These are phyloP conservation scores for Nicotiana noctiflora DNA, from an alignment of 257 asterid genomes.

Conservation along the genomic window DNA sequence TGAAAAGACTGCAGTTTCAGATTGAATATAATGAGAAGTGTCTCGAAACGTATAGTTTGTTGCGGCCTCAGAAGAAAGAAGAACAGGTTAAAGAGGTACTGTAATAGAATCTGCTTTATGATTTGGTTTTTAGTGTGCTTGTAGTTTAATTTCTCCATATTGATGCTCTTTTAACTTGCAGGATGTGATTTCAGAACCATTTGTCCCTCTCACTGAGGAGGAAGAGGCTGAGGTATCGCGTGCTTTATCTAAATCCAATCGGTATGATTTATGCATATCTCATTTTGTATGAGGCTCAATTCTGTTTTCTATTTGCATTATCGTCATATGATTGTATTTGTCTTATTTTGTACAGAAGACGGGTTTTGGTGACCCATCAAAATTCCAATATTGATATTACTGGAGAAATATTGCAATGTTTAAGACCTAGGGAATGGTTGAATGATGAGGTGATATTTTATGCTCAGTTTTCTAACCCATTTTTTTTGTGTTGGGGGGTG, in stretches of 20 bases:
- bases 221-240: slow-evolving; percentile 36
- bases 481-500: background rate
- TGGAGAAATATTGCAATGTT: slow-evolving; percentile 70
- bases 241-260: slow-evolving; percentile 35
- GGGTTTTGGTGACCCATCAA: slow-evolving; percentile 50
- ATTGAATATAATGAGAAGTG: slow-evolving; percentile 29
- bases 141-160: slow-evolving; percentile 5
- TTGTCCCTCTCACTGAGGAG: slow-evolving; percentile 57
- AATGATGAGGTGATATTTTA: slow-evolving; percentile 73
- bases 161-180: slow-evolving; percentile 22
- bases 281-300: background rate
- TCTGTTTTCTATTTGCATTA: background rate
- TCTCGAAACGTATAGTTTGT: slow-evolving; percentile 5
- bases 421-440: slow-evolving; percentile 69
- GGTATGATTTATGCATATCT: slow-evolving; percentile 34
- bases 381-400: slow-evolving; percentile 70
- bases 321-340: background rate
- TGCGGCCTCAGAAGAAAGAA: slow-evolving; percentile 37
- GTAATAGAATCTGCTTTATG: background rate
- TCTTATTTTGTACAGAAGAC: slow-evolving; percentile 37
- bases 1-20: slow-evolving; percentile 17
- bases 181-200: slow-evolving; percentile 54
- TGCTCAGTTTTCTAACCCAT: background rate
- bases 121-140: background rate
- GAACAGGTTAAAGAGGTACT: slow-evolving; percentile 41